Base-by-base conservation (phyloP, 805 yeast genomes). In the Yamadazyma paraphyllophila region DNA sequence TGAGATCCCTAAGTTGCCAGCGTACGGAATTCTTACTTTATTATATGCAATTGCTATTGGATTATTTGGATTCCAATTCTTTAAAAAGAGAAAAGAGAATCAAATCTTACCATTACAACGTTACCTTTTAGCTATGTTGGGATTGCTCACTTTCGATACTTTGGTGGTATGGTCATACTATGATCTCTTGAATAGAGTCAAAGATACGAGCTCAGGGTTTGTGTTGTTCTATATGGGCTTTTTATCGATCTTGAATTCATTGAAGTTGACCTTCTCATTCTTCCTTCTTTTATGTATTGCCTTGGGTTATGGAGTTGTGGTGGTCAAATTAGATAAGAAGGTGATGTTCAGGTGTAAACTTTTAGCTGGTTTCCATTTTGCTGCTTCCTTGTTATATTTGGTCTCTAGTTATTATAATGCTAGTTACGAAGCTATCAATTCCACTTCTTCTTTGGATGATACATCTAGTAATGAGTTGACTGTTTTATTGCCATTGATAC, bases 261-360 rank as follows among this genome's bases (percentile, higher is more conserved):
- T 81, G 55, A 86, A 94, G 58, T 77, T 88, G 43, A 83, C 97
- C 0, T 88, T 89, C 62, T 87, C 97, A 7, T 85, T 92, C 66
- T 94, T 92, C 69, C 69, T 94, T 57, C 73, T 94, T 45, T 73
- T 92, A 52, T 84, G 89, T 56, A 92, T 94, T 45, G 77, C 95
- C 11, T 73, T 91, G 53, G 99, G 99, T 34, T 94, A 91, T 66
- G 97, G 98, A 51, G 90, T 94, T 39, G 98, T 94, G 41, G 82
- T 80, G 59, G 90, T 96, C 38, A 85, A 90, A 51, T 76, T 94
- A 49, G 87, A 90, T 39, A 80, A 80, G 62, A 79, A 80, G 45
- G 58, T 76, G 25, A 88, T 94, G 96, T 72, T 82, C 57, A 81
- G 58, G 46, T 67, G 74, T 55, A 72, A 72, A 50, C 61, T 72